A percentile compares a stretch with the other conserved stretches of the same genome.
Evolutionary conservation across 805 yeast genomes (phyloP).

Genomic region (Teunomyces cretensis): DNA sequence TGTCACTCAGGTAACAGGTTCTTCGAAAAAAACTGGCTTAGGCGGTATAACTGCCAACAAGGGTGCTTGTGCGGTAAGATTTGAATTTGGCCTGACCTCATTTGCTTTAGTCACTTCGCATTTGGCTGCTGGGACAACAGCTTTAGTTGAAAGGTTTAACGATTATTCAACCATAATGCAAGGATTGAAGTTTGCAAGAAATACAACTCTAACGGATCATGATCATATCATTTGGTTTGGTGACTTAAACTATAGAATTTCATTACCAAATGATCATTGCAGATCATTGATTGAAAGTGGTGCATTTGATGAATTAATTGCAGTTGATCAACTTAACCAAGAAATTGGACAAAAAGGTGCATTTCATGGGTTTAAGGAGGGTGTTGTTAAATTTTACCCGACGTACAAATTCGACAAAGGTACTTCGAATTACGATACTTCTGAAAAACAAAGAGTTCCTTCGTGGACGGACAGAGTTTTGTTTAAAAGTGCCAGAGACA

Average conservation of each 20-base stretch:
- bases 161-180: conserved; percentile 76
- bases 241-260: conserved; percentile 86
- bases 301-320: conserved; percentile 54
- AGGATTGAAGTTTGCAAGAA: conserved; percentile 78
- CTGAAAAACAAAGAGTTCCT: conserved; percentile 90
- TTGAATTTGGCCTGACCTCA: conserved; percentile 48
- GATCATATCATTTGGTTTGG: conserved; percentile 90
- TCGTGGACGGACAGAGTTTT: conserved; percentile 95
- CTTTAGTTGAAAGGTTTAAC: conserved; percentile 78
- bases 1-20: conserved; percentile 87
- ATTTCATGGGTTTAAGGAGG: conserved; percentile 53
- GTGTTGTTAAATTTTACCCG: conserved; percentile 78
- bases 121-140: conserved; percentile 87
- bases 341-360: conserved; percentile 52
- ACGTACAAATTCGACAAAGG: conserved; percentile 94
- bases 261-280: conserved; percentile 69
- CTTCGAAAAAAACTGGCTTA: conserved; percentile 90
- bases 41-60: conserved; percentile 98
- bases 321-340: conserved; percentile 72
- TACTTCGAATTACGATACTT: conserved; percentile 75
- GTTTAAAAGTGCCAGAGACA: conserved; percentile 50
- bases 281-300: conserved; percentile 47
- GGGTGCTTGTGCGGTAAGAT: conserved; percentile 93
- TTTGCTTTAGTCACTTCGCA: conserved; percentile 87
- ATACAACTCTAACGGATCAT: conserved; percentile 69